Base-by-base conservation (phyloP, 495 filamentous ascomycete genomes). In the Oidiodendron maius region DNA sequence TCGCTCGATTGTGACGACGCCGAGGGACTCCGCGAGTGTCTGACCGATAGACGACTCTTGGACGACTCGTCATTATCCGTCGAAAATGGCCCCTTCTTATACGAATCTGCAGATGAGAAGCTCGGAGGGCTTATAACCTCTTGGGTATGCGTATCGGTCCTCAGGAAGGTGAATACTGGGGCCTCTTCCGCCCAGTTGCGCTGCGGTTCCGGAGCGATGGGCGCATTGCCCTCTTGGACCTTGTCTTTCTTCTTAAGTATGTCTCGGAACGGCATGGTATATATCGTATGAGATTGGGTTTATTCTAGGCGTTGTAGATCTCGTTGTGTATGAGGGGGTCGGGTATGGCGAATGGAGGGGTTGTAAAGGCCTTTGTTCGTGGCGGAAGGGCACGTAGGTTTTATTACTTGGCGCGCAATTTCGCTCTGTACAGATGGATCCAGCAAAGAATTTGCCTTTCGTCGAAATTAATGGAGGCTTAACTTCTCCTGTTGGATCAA, bases 101-200 rank as follows among this genome's bases (percentile, higher is more conserved):
- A 46, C 1, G 28, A 43, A 6, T 58, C 43, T n/a, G 17, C 23
- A 13, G 46, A 50, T 11, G 48, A 44, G 48, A 57, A 57, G 4
- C 41, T 66, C 11, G 89, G 83, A 15, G 86, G 83, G 25, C 69
- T 67, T 61, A 94, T 84, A 46, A 84, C 66, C 64, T 95, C 89
- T 62, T 89, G 77, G 2, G 81, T 81, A 46, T 82, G 71, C 11
- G 91, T 95, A 61, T 91, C 89, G 50, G 84, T 83, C 36, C 91
- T 81, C 52, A 94, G 74, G 71, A 97, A 86, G 49, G 74, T 89
- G 69, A 96, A 86, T 59, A 84, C 80, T 47, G 87, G 86, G 4
- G 42, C 34, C 15, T 38, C 52, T n/a, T 36, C 40, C 17, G 35
- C 26, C 3, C 17, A 35, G 13, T 18, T 25, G 16, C 22, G 18